These are phyloP conservation scores for Trichoderma atrobrunneum DNA, from an alignment of 2,329 filamentous ascomycete species.

Conservation along the genomic window DNA sequence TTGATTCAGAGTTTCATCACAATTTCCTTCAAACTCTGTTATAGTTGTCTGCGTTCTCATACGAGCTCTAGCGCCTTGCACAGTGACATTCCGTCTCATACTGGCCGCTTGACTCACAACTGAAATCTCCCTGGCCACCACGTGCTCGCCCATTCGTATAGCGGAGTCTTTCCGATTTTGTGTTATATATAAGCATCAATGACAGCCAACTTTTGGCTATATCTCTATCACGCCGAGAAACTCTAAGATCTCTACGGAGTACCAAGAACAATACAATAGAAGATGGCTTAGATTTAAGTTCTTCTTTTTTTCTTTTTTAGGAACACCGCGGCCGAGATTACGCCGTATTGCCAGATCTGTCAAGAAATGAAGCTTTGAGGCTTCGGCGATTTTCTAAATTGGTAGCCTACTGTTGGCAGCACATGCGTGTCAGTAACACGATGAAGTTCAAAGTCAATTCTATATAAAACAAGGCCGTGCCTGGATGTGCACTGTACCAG, in stretches of 20 bases:
- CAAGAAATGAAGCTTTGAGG: background rate
- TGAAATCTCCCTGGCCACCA: background rate
- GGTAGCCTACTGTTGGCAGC: background rate
- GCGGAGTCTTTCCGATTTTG: background rate
- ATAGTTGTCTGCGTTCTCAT: background rate
- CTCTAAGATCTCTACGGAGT: background rate
- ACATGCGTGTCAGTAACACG: background rate
- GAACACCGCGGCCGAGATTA: background rate
- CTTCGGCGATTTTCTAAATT: background rate
- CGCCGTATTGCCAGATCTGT: background rate
- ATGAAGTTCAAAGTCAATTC: background rate
- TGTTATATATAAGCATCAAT: background rate
- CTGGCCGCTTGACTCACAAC: background rate
- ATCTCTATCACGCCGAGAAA: background rate
- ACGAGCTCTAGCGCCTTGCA: background rate
- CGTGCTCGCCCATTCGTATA: background rate
- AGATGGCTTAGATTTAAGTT: background rate
- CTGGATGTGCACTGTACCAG: background rate
- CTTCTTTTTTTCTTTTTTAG: too few species aligned
- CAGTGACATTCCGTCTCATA: background rate
- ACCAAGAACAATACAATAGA: background rate
- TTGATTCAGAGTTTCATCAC: background rate
- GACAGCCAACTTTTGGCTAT: background rate
- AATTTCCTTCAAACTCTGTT: background rate
- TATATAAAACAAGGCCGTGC: background rate